Evolutionary conservation across 441 rosid species (phyloP), one percentile per base, ranked within the genome.

Genomic region (Daphne laureola): DNA sequence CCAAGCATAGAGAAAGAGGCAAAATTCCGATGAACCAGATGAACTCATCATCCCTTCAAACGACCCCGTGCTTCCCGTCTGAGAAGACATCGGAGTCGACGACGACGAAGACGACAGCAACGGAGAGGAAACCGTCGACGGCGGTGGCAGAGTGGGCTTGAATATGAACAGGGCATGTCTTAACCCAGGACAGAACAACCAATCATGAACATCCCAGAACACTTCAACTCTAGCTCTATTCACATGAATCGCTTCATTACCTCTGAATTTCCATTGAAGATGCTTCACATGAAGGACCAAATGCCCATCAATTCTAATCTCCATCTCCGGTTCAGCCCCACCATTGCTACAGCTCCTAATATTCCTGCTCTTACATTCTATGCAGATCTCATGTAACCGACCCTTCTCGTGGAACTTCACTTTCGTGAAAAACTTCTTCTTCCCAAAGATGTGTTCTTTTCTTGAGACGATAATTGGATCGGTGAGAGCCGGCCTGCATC

Each of bases 1-100:
- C 94, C 97, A 85, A 61, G 94, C 94, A 80, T 83, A 85, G n/a
- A 90, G 83, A 83, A 87, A 83, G 74, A 90, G 58, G 75, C 79
- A 78, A 59, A 85, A 87, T 41, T 83, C 88, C 13, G 79, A 66
- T 43, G 76, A 49, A 40, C 77, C 73, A 43, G 52, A 59, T 31
- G 60, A 52, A 48, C 38, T 59, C 43, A 71, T 9, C 53, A 71
- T 9, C 53, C 61, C 74, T 18, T 71, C 80, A 2, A 63, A 43
- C 40, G 78, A 70, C 18, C 70, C 59, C 0, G 69, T 69, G 51
- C 78, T 68, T 35, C 65, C 68, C 2, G 58, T 47, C 45, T 61
- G 72, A n/a, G 74, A 69, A 11, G 71, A 64, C 44, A 51, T 7
- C n/a, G 67, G 67, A 1, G 66, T 66, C 42, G 69, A 64, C 38